Percentiles rank a stretch among this genome's conserved stretches.
phyloP scores from a whole-genome alignment of 805 yeast genomes.

The Lachancea lanzarotensis region DNA sequence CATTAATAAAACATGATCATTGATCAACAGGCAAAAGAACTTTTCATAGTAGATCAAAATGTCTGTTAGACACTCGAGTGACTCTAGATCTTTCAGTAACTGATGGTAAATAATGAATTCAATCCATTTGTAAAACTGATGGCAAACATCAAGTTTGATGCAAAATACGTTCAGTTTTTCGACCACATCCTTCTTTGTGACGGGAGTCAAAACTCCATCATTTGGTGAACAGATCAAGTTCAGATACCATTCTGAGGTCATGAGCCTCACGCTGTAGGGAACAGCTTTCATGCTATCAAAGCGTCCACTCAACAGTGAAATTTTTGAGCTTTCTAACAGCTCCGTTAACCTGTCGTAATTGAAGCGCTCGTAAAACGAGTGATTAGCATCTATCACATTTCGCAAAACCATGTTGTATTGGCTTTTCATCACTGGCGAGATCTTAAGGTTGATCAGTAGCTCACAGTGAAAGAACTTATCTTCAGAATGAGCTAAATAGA shows the following conservation, averaged over 20 bases:
- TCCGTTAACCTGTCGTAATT: slow-evolving; percentile 28
- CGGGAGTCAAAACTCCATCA: slow-evolving; percentile 15
- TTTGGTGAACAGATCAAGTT: slow-evolving; percentile 35
- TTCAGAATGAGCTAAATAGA: slow-evolving; percentile 50
- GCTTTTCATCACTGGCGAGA: slow-evolving; percentile 40
- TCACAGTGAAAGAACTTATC: slow-evolving; percentile 50
- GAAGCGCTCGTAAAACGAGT: slow-evolving; percentile 29
- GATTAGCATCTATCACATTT: slow-evolving; percentile 41
- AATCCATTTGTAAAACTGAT: slow-evolving; percentile 32
- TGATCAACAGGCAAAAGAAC: slow-evolving; percentile 34
- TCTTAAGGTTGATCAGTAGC: slow-evolving; percentile 54
- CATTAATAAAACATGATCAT: slow-evolving; percentile 33
- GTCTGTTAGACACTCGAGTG: slow-evolving; percentile 26
- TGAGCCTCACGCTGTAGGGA: slow-evolving; percentile 40
- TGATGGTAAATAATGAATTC: slow-evolving; percentile 31
- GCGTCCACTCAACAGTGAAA: slow-evolving; percentile 16
- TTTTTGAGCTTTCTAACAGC: slow-evolving; percentile 31
- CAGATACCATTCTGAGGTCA: slow-evolving; percentile 45
- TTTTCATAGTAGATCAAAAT: slow-evolving; percentile 26
- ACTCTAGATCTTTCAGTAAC: slow-evolving; percentile 22
- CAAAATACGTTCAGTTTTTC: slow-evolving; percentile 22
- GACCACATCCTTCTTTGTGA: slow-evolving; percentile 16
- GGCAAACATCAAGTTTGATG: slow-evolving; percentile 22
- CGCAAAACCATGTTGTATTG: slow-evolving; percentile 52
- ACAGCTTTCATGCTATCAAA: slow-evolving; percentile 18